These are phyloP conservation scores for Colletotrichum sp. DNA, from an alignment of 2,329 filamentous ascomycete genomes.

Conservation along the genomic window DNA sequence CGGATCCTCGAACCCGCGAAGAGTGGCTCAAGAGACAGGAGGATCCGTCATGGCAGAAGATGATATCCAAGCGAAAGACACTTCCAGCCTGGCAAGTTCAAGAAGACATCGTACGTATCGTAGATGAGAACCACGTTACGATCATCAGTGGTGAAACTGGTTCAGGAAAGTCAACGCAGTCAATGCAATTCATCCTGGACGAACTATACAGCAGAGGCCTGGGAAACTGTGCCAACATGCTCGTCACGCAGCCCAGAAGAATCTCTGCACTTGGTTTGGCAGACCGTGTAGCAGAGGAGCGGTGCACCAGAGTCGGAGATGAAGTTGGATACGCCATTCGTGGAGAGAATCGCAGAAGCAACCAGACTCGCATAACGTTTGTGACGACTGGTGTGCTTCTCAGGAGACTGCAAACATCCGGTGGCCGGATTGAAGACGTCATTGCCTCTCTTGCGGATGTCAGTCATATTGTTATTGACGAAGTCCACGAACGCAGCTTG, in stretches of 20 bases:
- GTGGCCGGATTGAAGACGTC: slow-evolving; percentile 80
- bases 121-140: slow-evolving; percentile 82
- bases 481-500: slow-evolving; percentile 93
- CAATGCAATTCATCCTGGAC: slow-evolving; percentile 93
- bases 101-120: slow-evolving; percentile 76
- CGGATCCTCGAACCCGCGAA: slow-evolving; percentile 64
- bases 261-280: slow-evolving; percentile 95
- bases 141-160: slow-evolving; percentile 98
- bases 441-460: slow-evolving; percentile 84
- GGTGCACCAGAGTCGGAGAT: slow-evolving; percentile 79
- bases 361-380: slow-evolving; percentile 87
- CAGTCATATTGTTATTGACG: slow-evolving; percentile 93
- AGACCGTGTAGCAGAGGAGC: slow-evolving; percentile 92
- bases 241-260: slow-evolving; percentile 93
- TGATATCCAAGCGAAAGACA: slow-evolving; percentile 74
- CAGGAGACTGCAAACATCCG: slow-evolving; percentile 87
- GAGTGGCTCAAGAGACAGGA: slow-evolving; percentile 75
- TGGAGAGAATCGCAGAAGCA: slow-evolving; percentile 80
- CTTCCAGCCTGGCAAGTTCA: slow-evolving; percentile 89
- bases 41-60: slow-evolving; percentile 70
- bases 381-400: slow-evolving; percentile 95
- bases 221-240: slow-evolving; percentile 82
- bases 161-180: slow-evolving; percentile 96
- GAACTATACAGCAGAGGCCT: slow-evolving; percentile 81
- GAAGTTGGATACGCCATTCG: slow-evolving; percentile 93